Percentiles rank a stretch among this genome's conserved stretches.
These are phyloP conservation scores for Fraxinus platypoda DNA, from an alignment of 305 asterid genomes.

Conservation along the genomic window DNA sequence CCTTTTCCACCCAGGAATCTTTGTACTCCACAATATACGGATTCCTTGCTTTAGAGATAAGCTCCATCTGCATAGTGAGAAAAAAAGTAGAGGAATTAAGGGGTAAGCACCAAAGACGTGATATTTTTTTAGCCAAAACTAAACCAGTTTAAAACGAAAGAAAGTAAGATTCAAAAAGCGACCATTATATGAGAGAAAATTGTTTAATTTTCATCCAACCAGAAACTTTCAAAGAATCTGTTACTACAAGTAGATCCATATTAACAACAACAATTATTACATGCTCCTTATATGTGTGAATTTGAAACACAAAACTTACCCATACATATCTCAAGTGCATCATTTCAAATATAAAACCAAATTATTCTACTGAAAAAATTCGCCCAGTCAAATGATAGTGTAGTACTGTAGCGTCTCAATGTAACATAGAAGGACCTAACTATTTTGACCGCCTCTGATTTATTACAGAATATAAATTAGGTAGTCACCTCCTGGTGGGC, in stretches of 20 bases:
- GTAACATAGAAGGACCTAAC: not conserved
- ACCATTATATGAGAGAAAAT: not conserved
- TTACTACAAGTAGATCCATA: not conserved
- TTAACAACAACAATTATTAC: not conserved
- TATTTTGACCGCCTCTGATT: not conserved
- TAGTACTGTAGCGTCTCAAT: not conserved
- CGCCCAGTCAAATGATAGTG: not conserved
- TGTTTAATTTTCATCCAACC: not conserved
- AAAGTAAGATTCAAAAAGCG: not conserved
- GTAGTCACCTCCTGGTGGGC: slow-evolving; percentile 93
- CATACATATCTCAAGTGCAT: slow-evolving; percentile 14
- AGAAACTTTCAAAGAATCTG: not conserved
- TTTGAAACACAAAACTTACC: not conserved
- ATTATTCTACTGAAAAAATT: not conserved
- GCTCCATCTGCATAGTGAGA: slow-evolving; percentile 81
- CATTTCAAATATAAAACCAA: not conserved
- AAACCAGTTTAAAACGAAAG: not conserved
- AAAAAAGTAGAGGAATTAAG: slow-evolving; percentile 11
- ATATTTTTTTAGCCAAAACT: not conserved
- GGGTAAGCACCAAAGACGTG: not conserved
- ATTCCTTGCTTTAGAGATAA: slow-evolving; percentile 72
- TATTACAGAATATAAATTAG: slow-evolving; percentile 1
- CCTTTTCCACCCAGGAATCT: slow-evolving; percentile 99
- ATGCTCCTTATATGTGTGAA: not conserved
- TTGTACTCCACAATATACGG: slow-evolving; percentile 92